A percentile compares a stretch with the other conserved stretches of the same genome.
These are phyloP conservation scores for Pestalotiopsis sp. DNA, from an alignment of 2,329 filamentous ascomycete species.

Conservation along the genomic window DNA sequence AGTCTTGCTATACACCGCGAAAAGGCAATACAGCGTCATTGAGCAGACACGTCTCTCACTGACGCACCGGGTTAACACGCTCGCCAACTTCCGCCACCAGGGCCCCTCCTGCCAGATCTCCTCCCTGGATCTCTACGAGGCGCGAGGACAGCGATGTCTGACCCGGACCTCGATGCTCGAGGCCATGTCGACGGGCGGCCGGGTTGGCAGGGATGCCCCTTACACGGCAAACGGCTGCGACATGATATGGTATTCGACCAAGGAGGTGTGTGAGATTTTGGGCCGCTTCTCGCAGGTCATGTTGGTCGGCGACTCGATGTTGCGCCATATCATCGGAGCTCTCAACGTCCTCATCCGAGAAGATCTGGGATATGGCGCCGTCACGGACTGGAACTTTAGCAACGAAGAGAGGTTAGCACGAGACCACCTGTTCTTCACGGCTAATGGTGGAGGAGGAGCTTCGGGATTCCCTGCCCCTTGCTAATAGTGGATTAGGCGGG, in stretches of 20 bases:
- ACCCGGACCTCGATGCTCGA: conserved; percentile 38
- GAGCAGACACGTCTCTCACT: not conserved
- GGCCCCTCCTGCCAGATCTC: conserved; percentile 43
- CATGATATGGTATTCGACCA: conserved; percentile 49
- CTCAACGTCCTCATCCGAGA: conserved; percentile 47
- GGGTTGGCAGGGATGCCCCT: conserved; percentile 45
- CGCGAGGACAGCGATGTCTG: conserved; percentile 34
- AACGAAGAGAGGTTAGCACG: conserved; percentile 39
- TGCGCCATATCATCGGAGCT: conserved; percentile 49
- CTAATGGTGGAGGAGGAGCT: not conserved
- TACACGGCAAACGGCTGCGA: conserved; percentile 48
- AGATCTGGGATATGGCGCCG: conserved; percentile 49
- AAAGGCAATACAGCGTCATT: not conserved
- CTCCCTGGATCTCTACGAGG: conserved; percentile 43
- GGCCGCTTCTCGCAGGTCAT: conserved; percentile 48
- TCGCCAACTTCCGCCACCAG: conserved; percentile 44
- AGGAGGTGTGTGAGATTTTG: conserved; percentile 47
- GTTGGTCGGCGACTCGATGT: conserved; percentile 50
- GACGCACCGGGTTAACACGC: conserved; percentile 30
- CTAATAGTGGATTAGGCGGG: conserved; percentile 28
- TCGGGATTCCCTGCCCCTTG: conserved; percentile 15
- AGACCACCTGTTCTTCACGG: not conserved
- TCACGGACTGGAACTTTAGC: conserved; percentile 52
- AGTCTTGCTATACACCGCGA: not conserved
- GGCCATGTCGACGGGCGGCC: conserved; percentile 45